Conservation (phyloP, 257 asterid genomes). For the Ehretia macrophylla region DNA sequence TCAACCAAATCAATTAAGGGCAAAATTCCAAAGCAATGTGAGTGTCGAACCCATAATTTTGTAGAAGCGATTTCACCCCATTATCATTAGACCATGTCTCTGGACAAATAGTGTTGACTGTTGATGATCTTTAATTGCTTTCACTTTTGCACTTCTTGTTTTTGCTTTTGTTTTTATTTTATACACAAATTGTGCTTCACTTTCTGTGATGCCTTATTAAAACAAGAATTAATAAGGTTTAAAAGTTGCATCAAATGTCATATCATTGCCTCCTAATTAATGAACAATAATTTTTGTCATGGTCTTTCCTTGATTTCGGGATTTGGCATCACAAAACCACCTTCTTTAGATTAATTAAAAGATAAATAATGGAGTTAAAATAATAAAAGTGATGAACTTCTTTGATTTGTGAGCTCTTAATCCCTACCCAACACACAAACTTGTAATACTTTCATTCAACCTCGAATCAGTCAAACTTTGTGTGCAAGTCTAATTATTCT, state of each 20-base stretch:
- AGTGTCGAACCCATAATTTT: no score
- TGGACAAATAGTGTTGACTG: no score
- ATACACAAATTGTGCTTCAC: neutral
- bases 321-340: neutral
- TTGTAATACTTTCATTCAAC: neutral
- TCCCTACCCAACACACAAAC: slow-evolving; percentile 1
- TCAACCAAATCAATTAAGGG: no score
- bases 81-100: no score
- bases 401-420: neutral
- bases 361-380: neutral
- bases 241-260: slow-evolving; percentile 32
- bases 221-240: slow-evolving; percentile 20
- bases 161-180: slow-evolving; percentile 1
- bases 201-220: neutral
- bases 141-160: neutral
- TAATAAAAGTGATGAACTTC: neutral
- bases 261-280: slow-evolving; percentile 44
- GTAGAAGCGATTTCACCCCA: no score
- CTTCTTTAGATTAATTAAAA: neutral
- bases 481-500: slow-evolving; percentile 1
- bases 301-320: slow-evolving; percentile 58
- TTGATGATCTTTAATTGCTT: neutral
- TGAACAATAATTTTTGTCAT: slow-evolving; percentile 9
- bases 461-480: slow-evolving; percentile 12
- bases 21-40: no score